A percentile compares a stretch with the other conserved stretches of the same genome.
Evolutionary conservation across 1,284 basidiomycete genomes (phyloP).

Genomic region (Pterulicium gracile): DNA sequence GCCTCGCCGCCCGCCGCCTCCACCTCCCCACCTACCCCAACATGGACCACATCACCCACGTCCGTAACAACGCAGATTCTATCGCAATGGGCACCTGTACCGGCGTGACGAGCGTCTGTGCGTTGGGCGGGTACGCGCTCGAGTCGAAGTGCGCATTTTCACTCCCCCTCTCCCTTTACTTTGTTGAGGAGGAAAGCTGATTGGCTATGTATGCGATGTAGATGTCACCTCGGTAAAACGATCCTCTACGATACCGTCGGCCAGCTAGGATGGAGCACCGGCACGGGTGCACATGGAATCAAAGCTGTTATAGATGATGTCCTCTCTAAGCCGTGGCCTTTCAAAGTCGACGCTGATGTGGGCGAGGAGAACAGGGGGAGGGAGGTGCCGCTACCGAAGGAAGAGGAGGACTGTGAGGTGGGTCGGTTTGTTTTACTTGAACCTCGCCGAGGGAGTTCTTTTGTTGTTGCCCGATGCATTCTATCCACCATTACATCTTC

Average conservation of each 20-base stretch:
- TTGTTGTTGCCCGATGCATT: too few relatives aligned
- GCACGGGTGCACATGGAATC: conserved; percentile 79
- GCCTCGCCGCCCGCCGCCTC: conserved; percentile 76
- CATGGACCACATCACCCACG: conserved; percentile 45
- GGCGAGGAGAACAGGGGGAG: conserved; percentile 13
- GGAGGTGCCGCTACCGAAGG: conserved; percentile 40
- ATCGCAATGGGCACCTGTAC: conserved; percentile 72
- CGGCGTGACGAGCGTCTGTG: conserved; percentile 53
- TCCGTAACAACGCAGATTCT: conserved; percentile 77
- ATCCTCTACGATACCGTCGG: conserved; percentile 81
- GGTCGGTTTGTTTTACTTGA: conserved; percentile 16
- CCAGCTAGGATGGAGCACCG: conserved; percentile 76
- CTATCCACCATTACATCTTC: too few relatives aligned
- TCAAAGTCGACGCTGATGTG: neutral
- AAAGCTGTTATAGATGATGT: conserved; percentile 68
- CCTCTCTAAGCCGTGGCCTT: conserved; percentile 23
- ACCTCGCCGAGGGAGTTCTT: too few relatives aligned
- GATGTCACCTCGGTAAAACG: conserved; percentile 53
- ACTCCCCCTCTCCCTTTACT: neutral
- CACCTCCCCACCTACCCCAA: conserved; percentile 68
- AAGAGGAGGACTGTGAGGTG: conserved; percentile 52
- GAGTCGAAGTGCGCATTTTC: conserved; percentile 38
- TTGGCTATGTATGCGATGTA: neutral
- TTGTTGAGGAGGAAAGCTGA: too few relatives aligned
- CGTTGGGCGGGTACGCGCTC: conserved; percentile 59